Evolutionary conservation across 2,329 filamentous ascomycete species (phyloP).

Genomic region (Xylariales sp.): DNA sequence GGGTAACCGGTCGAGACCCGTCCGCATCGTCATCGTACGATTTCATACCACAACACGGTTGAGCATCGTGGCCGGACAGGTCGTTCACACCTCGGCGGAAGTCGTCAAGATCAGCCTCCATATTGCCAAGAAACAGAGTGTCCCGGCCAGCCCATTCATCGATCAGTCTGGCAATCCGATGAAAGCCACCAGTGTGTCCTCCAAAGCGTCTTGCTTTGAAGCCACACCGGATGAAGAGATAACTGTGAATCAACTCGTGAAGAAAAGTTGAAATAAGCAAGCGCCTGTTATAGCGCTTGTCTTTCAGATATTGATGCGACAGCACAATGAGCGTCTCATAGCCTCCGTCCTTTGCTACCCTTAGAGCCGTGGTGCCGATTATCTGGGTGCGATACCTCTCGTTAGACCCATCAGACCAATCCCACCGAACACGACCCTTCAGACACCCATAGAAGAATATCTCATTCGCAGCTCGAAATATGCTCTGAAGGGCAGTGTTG

Average conservation of each 20-base stretch:
- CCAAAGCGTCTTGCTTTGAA: conserved; percentile 50
- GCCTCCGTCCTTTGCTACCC: conserved; percentile 41
- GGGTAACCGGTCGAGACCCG: background rate
- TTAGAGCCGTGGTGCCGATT: conserved; percentile 59
- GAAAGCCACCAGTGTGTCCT: conserved; percentile 58
- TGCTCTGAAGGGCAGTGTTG: conserved; percentile 50
- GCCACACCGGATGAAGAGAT: conserved; percentile 59
- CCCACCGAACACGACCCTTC: conserved; percentile 55
- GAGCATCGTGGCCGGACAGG: background rate
- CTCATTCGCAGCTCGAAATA: conserved; percentile 57
- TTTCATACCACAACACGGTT: conserved; percentile 1
- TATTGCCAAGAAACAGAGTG: conserved; percentile 50
- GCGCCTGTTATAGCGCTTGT: conserved; percentile 51
- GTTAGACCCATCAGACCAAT: conserved; percentile 51
- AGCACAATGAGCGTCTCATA: conserved; percentile 61
- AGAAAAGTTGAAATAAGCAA: conserved; percentile 61
- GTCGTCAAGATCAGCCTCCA: conserved; percentile 56
- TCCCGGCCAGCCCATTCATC: conserved; percentile 56
- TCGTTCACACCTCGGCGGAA: conserved; percentile 29
- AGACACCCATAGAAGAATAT: conserved; percentile 58
- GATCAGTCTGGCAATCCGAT: conserved; percentile 53
- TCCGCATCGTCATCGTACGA: conserved; percentile 2
- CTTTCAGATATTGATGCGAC: conserved; percentile 53
- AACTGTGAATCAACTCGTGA: conserved; percentile 64
- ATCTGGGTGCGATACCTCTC: conserved; percentile 49